Evolutionary conservation across 2,329 filamentous ascomycete species (phyloP).

Genomic region (Ceratocystis variospora): DNA sequence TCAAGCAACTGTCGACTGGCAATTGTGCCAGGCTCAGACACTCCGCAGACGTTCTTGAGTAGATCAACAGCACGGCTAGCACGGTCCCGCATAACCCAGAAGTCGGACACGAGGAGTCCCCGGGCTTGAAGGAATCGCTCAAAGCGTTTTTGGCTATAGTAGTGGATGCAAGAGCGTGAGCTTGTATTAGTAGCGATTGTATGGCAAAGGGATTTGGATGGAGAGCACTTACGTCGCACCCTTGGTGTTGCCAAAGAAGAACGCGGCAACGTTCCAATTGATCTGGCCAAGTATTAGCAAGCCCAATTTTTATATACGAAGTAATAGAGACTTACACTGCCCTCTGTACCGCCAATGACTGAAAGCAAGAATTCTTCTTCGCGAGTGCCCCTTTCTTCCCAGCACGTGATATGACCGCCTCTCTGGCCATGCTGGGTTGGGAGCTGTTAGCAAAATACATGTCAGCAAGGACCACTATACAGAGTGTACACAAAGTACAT

Average conservation of each 20-base stretch:
- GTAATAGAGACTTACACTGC: conserved; percentile 13
- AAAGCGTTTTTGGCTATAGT: conserved; percentile 49
- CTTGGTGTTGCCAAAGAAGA: conserved; percentile 29
- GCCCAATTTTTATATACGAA: neutral
- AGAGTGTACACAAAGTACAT: neutral
- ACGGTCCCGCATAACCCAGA: conserved; percentile 18
- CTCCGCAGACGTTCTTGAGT: conserved; percentile 17
- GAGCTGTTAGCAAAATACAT: neutral
- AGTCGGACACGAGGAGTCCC: conserved; percentile 29
- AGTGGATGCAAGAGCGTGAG: neutral
- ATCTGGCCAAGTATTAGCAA: conserved; percentile 32
- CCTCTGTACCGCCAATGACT: conserved; percentile 17
- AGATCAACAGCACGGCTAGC: conserved; percentile 16
- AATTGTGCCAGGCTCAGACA: conserved; percentile 19
- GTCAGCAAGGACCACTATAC: neutral
- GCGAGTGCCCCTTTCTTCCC: conserved; percentile 15
- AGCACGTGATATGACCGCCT: conserved; percentile 18
- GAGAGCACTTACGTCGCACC: conserved; percentile 51
- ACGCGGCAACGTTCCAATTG: conserved; percentile 37
- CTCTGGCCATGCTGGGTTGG: conserved; percentile 8
- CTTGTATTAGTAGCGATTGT: neutral
- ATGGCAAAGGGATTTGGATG: neutral
- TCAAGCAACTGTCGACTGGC: conserved; percentile 15
- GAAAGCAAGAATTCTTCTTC: conserved; percentile 18
- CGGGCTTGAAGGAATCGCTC: conserved; percentile 51